Percentiles rank a stretch among this genome's conserved stretches.
These are phyloP conservation scores for Myxozyma mucilagina DNA, from an alignment of 805 yeast species.

Conservation along the genomic window DNA sequence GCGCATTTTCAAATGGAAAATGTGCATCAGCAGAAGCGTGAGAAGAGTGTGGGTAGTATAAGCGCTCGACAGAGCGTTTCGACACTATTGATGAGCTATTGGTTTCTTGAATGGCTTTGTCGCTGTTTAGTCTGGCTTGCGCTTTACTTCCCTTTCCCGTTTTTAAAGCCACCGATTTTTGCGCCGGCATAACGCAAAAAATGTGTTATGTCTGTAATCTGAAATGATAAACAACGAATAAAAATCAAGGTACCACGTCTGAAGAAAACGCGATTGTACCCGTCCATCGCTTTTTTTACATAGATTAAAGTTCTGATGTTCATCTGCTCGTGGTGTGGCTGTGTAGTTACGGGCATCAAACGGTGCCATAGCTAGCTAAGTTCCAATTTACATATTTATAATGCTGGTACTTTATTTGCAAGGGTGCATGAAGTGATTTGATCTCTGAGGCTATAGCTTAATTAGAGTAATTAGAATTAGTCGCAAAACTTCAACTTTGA, in stretches of 20 bases:
- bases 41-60: slow-evolving; percentile 42
- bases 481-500: no score
- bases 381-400: no score
- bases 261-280: neutral
- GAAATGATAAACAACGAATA: neutral
- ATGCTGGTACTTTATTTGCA: no score
- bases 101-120: slow-evolving; percentile 73
- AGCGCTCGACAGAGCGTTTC: slow-evolving; percentile 72
- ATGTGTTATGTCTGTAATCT: neutral
- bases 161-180: neutral
- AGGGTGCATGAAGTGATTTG: no score
- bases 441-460: no score
- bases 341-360: neutral
- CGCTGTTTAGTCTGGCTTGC: slow-evolving; percentile 20
- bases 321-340: slow-evolving; percentile 1
- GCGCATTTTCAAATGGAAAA: slow-evolving; percentile 12
- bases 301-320: slow-evolving; percentile 4
- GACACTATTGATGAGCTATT: slow-evolving; percentile 82
- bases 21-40: slow-evolving; percentile 16
- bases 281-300: neutral
- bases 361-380: neutral
- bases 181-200: neutral
- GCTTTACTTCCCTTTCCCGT: slow-evolving; percentile 6
- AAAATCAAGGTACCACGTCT: neutral
- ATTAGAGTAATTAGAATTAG: no score